Percentiles rank a stretch among this genome's conserved stretches.
Evolutionary conservation across 1,284 basidiomycete genomes (phyloP).

Genomic region (Neonothopanus nambi): DNA sequence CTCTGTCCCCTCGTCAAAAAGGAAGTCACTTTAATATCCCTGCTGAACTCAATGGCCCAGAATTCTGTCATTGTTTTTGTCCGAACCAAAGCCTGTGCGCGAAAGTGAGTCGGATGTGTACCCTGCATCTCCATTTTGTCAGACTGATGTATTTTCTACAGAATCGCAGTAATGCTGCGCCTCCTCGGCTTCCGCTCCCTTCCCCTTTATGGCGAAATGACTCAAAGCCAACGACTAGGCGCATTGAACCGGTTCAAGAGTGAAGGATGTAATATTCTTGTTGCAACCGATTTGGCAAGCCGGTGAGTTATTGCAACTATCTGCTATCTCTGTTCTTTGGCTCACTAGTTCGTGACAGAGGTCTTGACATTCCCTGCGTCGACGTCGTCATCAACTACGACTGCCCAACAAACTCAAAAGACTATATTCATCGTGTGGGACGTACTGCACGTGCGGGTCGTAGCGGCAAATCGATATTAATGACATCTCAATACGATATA

Average conservation of each 20-base stretch:
- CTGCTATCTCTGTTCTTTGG: neutral
- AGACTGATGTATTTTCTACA: slow-evolving; percentile 26
- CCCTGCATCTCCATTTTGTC: neutral
- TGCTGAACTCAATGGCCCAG: slow-evolving; percentile 87
- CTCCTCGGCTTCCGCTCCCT: slow-evolving; percentile 94
- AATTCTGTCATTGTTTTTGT: slow-evolving; percentile 98
- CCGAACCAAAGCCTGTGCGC: slow-evolving; percentile 92
- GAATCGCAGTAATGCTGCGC: slow-evolving; percentile 88
- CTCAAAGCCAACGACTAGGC: slow-evolving; percentile 90
- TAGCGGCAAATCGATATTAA: slow-evolving; percentile 43
- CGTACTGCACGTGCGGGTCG: slow-evolving; percentile 96
- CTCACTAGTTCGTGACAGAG: slow-evolving; percentile 46
- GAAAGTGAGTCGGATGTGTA: slow-evolving; percentile 54
- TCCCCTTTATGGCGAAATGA: slow-evolving; percentile 94
- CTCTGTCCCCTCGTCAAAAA: slow-evolving; percentile 93
- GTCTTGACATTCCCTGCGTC: slow-evolving; percentile 95
- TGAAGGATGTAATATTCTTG: slow-evolving; percentile 88
- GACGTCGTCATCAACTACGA: slow-evolving; percentile 99
- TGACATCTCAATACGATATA: slow-evolving; percentile 9
- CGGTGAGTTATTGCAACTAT: slow-evolving; percentile 51
- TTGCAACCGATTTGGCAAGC: slow-evolving; percentile 98
- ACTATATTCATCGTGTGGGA: slow-evolving; percentile 98
- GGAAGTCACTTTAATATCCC: slow-evolving; percentile 89
- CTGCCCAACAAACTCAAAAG: slow-evolving; percentile 97
- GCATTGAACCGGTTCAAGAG: slow-evolving; percentile 97